Conservation (phyloP, 371 early-diverging fungal species). For the Mortierella polycephala region DNA sequence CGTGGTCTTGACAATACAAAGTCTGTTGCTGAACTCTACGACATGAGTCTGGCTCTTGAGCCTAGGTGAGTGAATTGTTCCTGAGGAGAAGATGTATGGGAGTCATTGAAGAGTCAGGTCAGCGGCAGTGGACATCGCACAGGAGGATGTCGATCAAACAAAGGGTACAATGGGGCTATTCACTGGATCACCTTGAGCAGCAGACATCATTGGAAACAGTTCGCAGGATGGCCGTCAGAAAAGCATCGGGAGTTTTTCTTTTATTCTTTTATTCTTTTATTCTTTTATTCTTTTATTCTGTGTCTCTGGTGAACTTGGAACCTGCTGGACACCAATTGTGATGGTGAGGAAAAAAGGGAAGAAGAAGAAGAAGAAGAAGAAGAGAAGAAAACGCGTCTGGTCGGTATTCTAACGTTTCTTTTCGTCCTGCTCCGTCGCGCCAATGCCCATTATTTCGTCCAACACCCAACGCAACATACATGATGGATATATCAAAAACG, state of each 20-base stretch:
- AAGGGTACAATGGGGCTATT: background rate
- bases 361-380: background rate
- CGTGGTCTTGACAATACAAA: slow-evolving; percentile 66
- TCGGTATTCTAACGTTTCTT: slow-evolving; percentile 4
- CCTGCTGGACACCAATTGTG: background rate
- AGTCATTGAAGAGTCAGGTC: background rate
- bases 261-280: slow-evolving; percentile 2
- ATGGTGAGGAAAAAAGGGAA: no score
- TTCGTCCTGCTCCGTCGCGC: background rate
- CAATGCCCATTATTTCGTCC: background rate
- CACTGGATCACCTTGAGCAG: background rate
- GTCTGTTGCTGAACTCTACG: slow-evolving; percentile 75
- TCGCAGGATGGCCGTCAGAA: background rate
- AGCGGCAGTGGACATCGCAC: background rate
- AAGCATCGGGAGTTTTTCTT: slow-evolving; percentile 6
- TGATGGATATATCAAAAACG: background rate
- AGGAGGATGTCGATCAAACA: no score
- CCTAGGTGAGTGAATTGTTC: slow-evolving; percentile 61
- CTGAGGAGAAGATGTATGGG: background rate
- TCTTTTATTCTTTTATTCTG: background rate
- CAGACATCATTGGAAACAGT: background rate
- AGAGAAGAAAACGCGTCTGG: background rate
- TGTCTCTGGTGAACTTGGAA: background rate
- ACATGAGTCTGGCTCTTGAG: slow-evolving; percentile 74
- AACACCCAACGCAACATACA: background rate